Evolutionary conservation across 139 green algal genomes (phyloP).

Genomic region (Closterium sp.): DNA sequence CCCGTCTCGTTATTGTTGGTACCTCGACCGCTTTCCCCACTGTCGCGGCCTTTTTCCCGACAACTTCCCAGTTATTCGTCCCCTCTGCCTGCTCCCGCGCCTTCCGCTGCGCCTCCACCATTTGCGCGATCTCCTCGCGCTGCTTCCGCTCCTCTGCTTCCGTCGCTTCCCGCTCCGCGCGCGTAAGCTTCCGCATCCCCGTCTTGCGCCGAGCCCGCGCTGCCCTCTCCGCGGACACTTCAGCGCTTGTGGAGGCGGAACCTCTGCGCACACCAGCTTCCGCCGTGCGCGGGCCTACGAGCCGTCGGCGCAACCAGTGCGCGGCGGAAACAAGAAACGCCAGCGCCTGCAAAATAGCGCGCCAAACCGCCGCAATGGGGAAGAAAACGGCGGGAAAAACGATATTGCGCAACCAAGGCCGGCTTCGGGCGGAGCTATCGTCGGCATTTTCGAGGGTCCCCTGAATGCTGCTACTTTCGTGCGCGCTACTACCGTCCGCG

Average conservation of each 20-base stretch:
- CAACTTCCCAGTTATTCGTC: not conserved
- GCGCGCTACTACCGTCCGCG: too few species aligned
- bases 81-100: constrained; percentile 20
- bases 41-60: not conserved
- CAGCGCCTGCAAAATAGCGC: not conserved
- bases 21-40: not conserved
- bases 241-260: not conserved
- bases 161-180: constrained; percentile 4
- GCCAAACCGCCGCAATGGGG: not conserved
- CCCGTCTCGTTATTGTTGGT: too few species aligned
- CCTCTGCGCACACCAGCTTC: not conserved
- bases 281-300: not conserved
- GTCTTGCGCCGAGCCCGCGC: not conserved
- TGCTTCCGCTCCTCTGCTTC: constrained; percentile 32
- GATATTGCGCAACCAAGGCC: not conserved
- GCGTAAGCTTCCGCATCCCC: not conserved
- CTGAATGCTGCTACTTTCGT: not conserved
- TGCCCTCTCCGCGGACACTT: not conserved
- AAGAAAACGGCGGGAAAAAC: not conserved
- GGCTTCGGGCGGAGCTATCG: not conserved
- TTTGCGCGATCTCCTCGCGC: constrained; percentile 12
- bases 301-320: not conserved
- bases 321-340: not conserved
- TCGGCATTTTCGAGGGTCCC: not conserved
- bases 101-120: constrained; percentile 21